Base-by-base conservation (phyloP, 768 basidiomycete species). In the Cytidiella melzeri region DNA sequence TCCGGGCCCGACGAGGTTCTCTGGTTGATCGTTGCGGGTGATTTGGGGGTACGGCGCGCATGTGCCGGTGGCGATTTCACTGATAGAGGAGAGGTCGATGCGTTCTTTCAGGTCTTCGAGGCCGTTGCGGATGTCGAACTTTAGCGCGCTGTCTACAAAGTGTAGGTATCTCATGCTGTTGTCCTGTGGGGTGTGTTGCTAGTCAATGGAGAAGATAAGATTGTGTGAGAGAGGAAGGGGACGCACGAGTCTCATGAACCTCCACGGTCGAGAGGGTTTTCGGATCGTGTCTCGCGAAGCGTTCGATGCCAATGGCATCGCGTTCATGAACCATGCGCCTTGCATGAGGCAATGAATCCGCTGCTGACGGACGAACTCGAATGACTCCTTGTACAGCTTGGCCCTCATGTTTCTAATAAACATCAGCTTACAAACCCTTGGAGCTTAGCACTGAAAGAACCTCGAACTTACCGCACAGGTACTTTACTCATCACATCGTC, bases 241-340 rank as follows among this genome's bases (percentile, higher is more conserved):
- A 57, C 73, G 55, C 65, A 91, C 90, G 64, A 95, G 66, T 56
- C 92, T 76, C 73, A 93, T 82, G 65, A 94, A 95, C 40, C 88
- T 74, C 92, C 92, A 95, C 2, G 81, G 81, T 34, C 80, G 73
- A 24, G 66, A 75, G 1, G 82, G 80, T 38, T 83, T 74, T 41
- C 81, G 77, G 40, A 72, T 60, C 15, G 71, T 67, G 21, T 82
- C 80, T 41, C 79, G 74, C 12, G 69, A 60, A 9, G 61, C 63
- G 15, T 75, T 74, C 13, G 69, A 59, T 21, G 67, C 56, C 19
- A 66, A 34, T 0, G 83, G 81, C 34, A 86, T 67, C 1, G 83
- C 91, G 58, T 85, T 92, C 54, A 89, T 79, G 65, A 96, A 94
- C 92, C 92, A 96, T 19, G 90, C 87, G 26, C 92, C 92, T 62